These are phyloP conservation scores for Talaromyces proteolyticus DNA, from an alignment of 495 filamentous ascomycete species.

Conservation along the genomic window DNA sequence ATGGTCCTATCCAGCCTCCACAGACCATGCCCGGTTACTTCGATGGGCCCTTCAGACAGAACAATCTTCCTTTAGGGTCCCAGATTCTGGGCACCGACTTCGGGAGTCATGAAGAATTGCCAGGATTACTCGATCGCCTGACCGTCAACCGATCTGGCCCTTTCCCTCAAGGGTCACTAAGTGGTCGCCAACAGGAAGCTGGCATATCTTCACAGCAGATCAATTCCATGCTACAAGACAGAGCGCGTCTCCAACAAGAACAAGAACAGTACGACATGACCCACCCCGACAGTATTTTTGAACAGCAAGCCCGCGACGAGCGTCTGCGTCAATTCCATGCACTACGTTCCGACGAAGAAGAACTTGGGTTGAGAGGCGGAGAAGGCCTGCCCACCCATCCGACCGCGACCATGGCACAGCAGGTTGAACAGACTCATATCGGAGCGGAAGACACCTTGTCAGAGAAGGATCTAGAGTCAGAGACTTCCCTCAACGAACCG, in stretches of 20 bases:
- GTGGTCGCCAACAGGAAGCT: slow-evolving; percentile 49
- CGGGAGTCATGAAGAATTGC: slow-evolving; percentile 55
- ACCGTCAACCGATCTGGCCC: slow-evolving; percentile 49
- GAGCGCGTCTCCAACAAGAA: slow-evolving; percentile 55
- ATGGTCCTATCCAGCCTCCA: slow-evolving; percentile 56
- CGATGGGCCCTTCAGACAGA: slow-evolving; percentile 46
- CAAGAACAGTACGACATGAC: slow-evolving; percentile 54
- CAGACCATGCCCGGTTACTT: slow-evolving; percentile 65
- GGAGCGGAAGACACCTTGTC: slow-evolving; percentile 12
- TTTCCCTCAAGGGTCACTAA: slow-evolving; percentile 39
- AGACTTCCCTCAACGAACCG: slow-evolving; percentile 22
- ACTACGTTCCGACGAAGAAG: slow-evolving; percentile 47
- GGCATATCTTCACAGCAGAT: slow-evolving; percentile 53
- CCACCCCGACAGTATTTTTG: slow-evolving; percentile 38
- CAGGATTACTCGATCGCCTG: slow-evolving; percentile 53
- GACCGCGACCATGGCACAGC: slow-evolving; percentile 4
- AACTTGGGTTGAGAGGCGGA: slow-evolving; percentile 33
- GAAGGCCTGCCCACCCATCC: slow-evolving; percentile 40
- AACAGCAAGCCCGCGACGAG: slow-evolving; percentile 49
- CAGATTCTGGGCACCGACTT: slow-evolving; percentile 47
- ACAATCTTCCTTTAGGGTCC: slow-evolving; percentile 37
- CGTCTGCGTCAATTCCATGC: slow-evolving; percentile 61
- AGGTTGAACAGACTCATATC: slow-evolving; percentile 14
- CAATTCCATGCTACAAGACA: slow-evolving; percentile 52
- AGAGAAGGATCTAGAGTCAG: slow-evolving; percentile 9